Evolutionary conservation across 2,329 filamentous ascomycete genomes (phyloP).

Genomic region (Aspergillus arachidicola): DNA sequence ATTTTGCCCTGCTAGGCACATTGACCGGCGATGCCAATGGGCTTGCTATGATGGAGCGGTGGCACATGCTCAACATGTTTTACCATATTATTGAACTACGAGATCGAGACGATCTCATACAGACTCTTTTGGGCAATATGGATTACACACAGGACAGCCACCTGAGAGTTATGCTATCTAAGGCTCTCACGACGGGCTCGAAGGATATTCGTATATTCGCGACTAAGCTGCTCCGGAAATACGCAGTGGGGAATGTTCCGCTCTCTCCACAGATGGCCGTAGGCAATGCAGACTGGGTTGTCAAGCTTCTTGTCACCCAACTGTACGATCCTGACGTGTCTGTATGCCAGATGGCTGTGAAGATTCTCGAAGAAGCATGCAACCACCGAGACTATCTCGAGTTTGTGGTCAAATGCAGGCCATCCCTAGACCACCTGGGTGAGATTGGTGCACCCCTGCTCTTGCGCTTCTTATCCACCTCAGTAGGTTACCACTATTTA

Average conservation of each 20-base stretch:
- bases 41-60: constrained; percentile 85
- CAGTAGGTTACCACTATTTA: constrained; percentile 95
- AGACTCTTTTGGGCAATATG: constrained; percentile 83
- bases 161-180: constrained; percentile 87
- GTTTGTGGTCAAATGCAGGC: constrained; percentile 94
- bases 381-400: constrained; percentile 89
- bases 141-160: constrained; percentile 90
- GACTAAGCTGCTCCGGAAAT: constrained; percentile 83
- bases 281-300: constrained; percentile 88
- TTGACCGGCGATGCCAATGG: constrained; percentile 82
- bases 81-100: constrained; percentile 95
- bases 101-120: constrained; percentile 87
- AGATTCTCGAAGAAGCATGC: constrained; percentile 95
- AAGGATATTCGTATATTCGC: constrained; percentile 90
- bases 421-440: constrained; percentile 89
- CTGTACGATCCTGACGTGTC: constrained; percentile 97
- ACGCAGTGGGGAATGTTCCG: constrained; percentile 65
- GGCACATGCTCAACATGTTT: constrained; percentile 99
- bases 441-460: constrained; percentile 94
- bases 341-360: constrained; percentile 93
- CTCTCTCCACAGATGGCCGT: constrained; percentile 42
- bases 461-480: constrained; percentile 90
- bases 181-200: constrained; percentile 86
- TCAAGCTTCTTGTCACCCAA: constrained; percentile 94
- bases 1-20: constrained; percentile 89